These are phyloP conservation scores for Malus domestica DNA, from an alignment of 306 rosid genomes.

Conservation along the genomic window ASM211411v1 NC_041792.1:3423501-3424000, in stretches of 20 bases:
- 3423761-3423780: not conserved
- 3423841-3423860: constrained; percentile 39
- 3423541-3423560: not conserved
- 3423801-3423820: constrained; percentile 11
- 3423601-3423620: not conserved
- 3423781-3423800: not conserved
- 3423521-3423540: not conserved
- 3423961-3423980: constrained; percentile 44
- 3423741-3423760: not conserved
- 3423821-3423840: not conserved
- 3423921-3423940: constrained; percentile 35
- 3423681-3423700: not conserved
- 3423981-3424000: constrained; percentile 38
- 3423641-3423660: not conserved
- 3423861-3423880: constrained; percentile 24
- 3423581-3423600: not conserved
- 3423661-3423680: not conserved
- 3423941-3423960: constrained; percentile 31
- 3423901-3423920: constrained; percentile 38
- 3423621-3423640: not conserved
- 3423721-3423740: not conserved
- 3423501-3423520: not conserved
- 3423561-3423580: constrained; percentile 13
- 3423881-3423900: constrained; percentile 45
- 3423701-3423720: not conserved